Evolutionary conservation across 108 stramenopile genomes (phyloP), one percentile per base, ranked within the genome.

Genomic region (Cyclotella atomus): DNA sequence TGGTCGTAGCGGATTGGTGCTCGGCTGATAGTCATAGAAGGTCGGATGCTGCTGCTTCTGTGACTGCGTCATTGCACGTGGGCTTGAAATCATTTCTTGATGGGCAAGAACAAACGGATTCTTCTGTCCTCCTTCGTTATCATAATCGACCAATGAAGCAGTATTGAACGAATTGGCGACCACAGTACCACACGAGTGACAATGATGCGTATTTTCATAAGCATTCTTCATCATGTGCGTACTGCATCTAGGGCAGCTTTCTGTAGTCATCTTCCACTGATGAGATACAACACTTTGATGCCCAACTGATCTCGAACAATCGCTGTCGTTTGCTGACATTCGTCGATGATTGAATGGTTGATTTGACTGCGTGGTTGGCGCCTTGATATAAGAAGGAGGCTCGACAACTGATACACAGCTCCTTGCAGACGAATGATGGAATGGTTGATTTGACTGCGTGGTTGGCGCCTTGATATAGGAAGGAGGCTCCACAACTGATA

Each of bases 71-170:
- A 30, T 57, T 30, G 16, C 28, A 7, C 10, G 56, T 15, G 12
- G 56, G 30, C 12, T 57, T 10, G 52, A 20, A 57, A 57, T 49
- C 46, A 65, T 47, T 30, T 19, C 28, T 47, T 65, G 64, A 49
- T 65, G 64, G 7, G 64, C 64, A 49, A 46, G 27, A 65, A 45
- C 49, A 21, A 65, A 65, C 12, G 28, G 45, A 27, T 47, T 65
- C 45, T 30, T 12, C 5, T 32, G 35, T 32, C n/a, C 45, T 49
- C 25, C 47, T 30, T 33, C 19, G 0, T 47, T 30, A 19, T 65
- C 64, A 3, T 33, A 3, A 65, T 47, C 64, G 21, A 46, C 15
- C 2, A 30, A 16, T 21, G 45, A 49, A 4, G 28, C 21, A 1
- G 60, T 61, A 14, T 56, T 56, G 2, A n/a, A 9, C 9, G 12